Base-by-base conservation (phyloP, 805 yeast genomes). In the Candida morakotiae region DNA sequence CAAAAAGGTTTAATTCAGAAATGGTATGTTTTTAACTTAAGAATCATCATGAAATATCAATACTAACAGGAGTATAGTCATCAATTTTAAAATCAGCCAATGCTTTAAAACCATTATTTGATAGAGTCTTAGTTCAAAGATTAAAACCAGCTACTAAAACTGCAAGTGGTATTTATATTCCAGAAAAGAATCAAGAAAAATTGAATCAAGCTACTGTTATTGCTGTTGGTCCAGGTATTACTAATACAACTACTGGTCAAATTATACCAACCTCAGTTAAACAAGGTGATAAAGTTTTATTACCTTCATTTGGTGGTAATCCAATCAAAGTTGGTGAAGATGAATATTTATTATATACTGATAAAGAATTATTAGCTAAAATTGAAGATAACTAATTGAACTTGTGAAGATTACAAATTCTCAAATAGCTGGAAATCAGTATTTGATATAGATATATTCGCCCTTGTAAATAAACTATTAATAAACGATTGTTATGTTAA, bases 41-140 rank as follows among this genome's bases (percentile, higher is more conserved):
- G n/a, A n/a, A n/a, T n/a, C n/a, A n/a, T n/a, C n/a, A n/a, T n/a
- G n/a, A n/a, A n/a, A n/a, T 10, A 24, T 10, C 8, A 24, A 19
- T 28, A 47, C 45, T 44, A 40, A 49, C 51, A 9, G 14, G 30
- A 33, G 13, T 19, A 17, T 35, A 55, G 60, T 74, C 88, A 15
- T 32, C 35, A 34, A 59, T 84, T 48, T 68, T 84, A 60, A 87
- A 86, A 65, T 80, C 86, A 49, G 93, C 87, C 54, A 83, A 87
- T 69, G 77, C 87, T 42, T 83, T 93, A 59, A 81, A 83, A 49
- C 98, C 98, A 47, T 79, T 94, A 52, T 75, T 93, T 52, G 98
- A 93, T 81, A 84, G 98, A 70, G 91, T 93, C 44, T 79, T 93
- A 46, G 96, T 93, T 45, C 97, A 89, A 73, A 85, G 97, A 67